phyloP scores from a whole-genome alignment of 441 rosid genomes.

The Aleurites moluccanus region DNA sequence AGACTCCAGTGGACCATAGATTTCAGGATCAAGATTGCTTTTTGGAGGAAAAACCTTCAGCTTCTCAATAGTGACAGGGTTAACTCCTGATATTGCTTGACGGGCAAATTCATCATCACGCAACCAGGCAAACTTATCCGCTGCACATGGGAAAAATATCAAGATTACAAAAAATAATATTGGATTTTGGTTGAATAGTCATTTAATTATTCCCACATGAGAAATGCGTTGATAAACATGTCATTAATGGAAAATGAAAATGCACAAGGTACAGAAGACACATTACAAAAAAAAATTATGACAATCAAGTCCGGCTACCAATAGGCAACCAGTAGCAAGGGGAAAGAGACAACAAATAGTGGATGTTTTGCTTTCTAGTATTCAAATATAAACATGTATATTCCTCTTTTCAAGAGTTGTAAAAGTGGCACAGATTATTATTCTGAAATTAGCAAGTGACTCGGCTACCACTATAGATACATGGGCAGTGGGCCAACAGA shows the following conservation, averaged over 20 bases:
- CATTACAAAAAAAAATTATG: not conserved
- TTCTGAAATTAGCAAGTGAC: conserved; percentile 6
- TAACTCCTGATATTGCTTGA: conserved; percentile 80
- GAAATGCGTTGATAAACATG: not conserved
- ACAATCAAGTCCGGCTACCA: not conserved
- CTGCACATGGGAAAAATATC: conserved; percentile 41
- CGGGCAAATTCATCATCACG: conserved; percentile 97
- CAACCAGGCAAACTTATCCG: conserved; percentile 95
- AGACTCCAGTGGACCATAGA: conserved; percentile 69
- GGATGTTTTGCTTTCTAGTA: not conserved
- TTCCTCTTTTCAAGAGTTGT: not conserved
- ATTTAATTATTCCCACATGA: conserved; percentile 14
- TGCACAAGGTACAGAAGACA: not conserved
- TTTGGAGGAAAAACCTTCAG: conserved; percentile 72
- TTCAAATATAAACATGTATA: not conserved
- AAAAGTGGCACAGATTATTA: not conserved
- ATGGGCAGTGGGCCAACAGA: conserved; percentile 20
- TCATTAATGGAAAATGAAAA: conserved; percentile 1
- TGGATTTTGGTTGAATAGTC: not conserved
- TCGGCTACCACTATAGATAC: conserved; percentile 14
- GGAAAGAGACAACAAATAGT: conserved; percentile 8
- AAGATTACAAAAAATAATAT: conserved; percentile 17
- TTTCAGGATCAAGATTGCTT: conserved; percentile 78
- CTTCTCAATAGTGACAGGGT: conserved; percentile 75
- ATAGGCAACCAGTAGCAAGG: not conserved